phyloP scores from a whole-genome alignment of 2,329 filamentous ascomycete species.

The Tolypocladium ophioglossoides region DNA sequence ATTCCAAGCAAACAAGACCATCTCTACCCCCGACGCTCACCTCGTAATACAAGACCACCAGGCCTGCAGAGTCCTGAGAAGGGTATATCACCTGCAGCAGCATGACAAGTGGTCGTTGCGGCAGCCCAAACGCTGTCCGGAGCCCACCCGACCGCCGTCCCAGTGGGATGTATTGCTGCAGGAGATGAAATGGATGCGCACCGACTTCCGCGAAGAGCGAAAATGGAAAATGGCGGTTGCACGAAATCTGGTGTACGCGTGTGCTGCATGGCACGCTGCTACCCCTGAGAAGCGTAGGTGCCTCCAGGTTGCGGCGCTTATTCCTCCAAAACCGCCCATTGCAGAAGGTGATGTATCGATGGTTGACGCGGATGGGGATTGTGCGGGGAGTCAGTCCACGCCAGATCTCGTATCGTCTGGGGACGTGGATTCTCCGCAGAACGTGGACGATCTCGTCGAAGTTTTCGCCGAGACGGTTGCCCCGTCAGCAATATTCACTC shows the following conservation, averaged over 20 bases:
- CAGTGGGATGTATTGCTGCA: constrained; percentile 82
- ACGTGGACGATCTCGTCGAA: constrained; percentile 26
- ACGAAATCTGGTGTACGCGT: constrained; percentile 69
- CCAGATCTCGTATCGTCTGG: constrained; percentile 58
- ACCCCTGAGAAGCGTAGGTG: constrained; percentile 49
- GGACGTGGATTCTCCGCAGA: constrained; percentile 46
- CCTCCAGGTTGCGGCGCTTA: constrained; percentile 55
- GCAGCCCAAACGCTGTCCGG: constrained; percentile 74
- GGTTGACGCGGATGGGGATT: constrained; percentile 22
- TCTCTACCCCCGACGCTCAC: constrained; percentile 76
- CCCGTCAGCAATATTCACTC: constrained; percentile 71
- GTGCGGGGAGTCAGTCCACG: constrained; percentile 39
- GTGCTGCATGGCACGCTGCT: constrained; percentile 69
- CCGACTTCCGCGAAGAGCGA: constrained; percentile 85
- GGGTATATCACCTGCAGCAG: constrained; percentile 85
- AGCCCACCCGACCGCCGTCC: constrained; percentile 64
- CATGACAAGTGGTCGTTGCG: constrained; percentile 86
- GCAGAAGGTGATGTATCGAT: constrained; percentile 18
- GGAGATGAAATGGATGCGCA: constrained; percentile 97
- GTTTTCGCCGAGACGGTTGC: constrained; percentile 41
- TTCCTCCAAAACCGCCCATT: constrained; percentile 29
- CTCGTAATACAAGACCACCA: constrained; percentile 78
- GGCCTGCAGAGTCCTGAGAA: constrained; percentile 73
- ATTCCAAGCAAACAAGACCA: constrained; percentile 75
- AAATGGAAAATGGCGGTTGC: constrained; percentile 87